These are phyloP conservation scores for Macroventuria anomochaeta DNA, from an alignment of 2,329 filamentous ascomycete genomes.

Conservation along the genomic window DNA sequence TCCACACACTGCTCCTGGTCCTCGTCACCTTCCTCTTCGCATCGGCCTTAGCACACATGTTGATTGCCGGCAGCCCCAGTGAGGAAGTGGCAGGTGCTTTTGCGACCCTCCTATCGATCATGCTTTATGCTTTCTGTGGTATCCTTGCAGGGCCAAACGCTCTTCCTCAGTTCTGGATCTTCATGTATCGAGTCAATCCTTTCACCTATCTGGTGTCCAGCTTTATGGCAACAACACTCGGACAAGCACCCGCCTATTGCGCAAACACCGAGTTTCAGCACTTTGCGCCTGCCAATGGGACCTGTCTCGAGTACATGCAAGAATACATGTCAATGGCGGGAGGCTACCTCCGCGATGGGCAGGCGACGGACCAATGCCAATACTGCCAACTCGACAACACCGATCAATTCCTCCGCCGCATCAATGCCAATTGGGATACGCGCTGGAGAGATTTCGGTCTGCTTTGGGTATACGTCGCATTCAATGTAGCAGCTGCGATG, in stretches of 20 bases:
- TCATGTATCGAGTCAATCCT: conserved; percentile 74
- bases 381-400: conserved; percentile 58
- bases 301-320: conserved; percentile 54
- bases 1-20: conserved; percentile 70
- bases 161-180: conserved; percentile 76
- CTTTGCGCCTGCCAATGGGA: conserved; percentile 49
- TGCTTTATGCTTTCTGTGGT: conserved; percentile 55
- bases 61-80: conserved; percentile 71
- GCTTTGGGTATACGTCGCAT: conserved; percentile 58
- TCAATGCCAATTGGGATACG: conserved; percentile 53
- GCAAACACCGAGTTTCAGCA: conserved; percentile 49
- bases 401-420: conserved; percentile 54
- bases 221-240: conserved; percentile 59
- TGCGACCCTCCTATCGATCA: conserved; percentile 63
- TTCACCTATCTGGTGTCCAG: conserved; percentile 71
- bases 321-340: conserved; percentile 48
- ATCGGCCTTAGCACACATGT: conserved; percentile 73
- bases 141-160: conserved; percentile 65
- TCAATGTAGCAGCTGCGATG: conserved; percentile 57
- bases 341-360: conserved; percentile 53
- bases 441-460: conserved; percentile 67
- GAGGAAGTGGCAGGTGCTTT: conserved; percentile 72
- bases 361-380: conserved; percentile 51
- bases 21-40: conserved; percentile 68
- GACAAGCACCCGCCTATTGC: conserved; percentile 57